These are phyloP conservation scores for Ogataea minuta DNA, from an alignment of 805 yeast species.

Conservation along the genomic window DNA sequence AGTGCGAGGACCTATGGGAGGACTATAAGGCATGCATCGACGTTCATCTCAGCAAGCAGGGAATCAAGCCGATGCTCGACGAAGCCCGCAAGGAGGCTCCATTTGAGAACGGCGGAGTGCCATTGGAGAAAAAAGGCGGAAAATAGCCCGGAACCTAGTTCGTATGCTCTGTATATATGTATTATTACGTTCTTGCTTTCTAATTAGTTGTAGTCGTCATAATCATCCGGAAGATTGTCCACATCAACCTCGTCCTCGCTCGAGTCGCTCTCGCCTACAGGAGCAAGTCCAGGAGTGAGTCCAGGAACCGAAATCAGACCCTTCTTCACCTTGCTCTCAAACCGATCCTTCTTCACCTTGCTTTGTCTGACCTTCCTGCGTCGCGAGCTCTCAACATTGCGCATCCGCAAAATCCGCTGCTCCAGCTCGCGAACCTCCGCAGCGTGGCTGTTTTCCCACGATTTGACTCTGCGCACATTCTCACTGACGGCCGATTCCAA, in stretches of 20 bases:
- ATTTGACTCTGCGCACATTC: slow-evolving; percentile 38
- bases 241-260: slow-evolving; percentile 30
- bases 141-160: slow-evolving; percentile 1
- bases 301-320: slow-evolving; percentile 55
- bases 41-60: slow-evolving; percentile 63
- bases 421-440: slow-evolving; percentile 44
- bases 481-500: slow-evolving; percentile 39
- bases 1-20: slow-evolving; percentile 88
- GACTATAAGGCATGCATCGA: slow-evolving; percentile 87
- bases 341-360: slow-evolving; percentile 31
- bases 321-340: slow-evolving; percentile 41
- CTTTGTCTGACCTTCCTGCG: slow-evolving; percentile 35
- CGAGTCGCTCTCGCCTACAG: slow-evolving; percentile 65
- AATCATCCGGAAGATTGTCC: slow-evolving; percentile 28
- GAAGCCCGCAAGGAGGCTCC: slow-evolving; percentile 91
- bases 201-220: slow-evolving; percentile 28
- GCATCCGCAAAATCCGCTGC: slow-evolving; percentile 41
- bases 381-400: slow-evolving; percentile 40
- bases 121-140: slow-evolving; percentile 17
- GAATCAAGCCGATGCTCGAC: slow-evolving; percentile 78
- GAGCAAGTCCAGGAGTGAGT: slow-evolving; percentile 83
- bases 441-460: slow-evolving; percentile 39
- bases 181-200: background rate
- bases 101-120: slow-evolving; percentile 65
- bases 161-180: too few relatives aligned